Evolutionary conservation across 768 basidiomycete species (phyloP).

Genomic region (Podaxis sp.): DNA sequence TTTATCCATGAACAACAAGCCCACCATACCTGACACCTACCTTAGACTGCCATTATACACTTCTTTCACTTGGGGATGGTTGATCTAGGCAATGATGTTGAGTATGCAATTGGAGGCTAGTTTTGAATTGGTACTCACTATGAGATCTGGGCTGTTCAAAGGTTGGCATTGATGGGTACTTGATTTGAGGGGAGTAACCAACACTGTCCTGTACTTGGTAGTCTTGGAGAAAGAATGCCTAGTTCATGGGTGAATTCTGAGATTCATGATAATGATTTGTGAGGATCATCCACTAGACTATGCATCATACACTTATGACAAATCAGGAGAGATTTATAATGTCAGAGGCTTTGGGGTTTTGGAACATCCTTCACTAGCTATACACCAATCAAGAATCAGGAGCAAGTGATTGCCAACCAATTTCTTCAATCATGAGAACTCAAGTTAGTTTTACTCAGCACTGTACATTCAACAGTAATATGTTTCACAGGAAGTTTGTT

Average conservation of each 20-base stretch:
- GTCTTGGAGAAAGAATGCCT: not conserved
- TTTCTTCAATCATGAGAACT: not conserved
- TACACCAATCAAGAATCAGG: not conserved
- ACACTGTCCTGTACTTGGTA: not conserved
- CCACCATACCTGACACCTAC: no score
- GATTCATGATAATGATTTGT: not conserved
- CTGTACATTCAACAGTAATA: no score
- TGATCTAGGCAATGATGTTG: no score
- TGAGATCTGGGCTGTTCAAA: slow-evolving; percentile 4
- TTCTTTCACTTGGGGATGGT: no score
- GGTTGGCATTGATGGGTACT: slow-evolving; percentile 13
- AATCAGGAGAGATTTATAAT: not conserved
- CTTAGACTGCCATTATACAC: no score
- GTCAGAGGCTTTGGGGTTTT: not conserved
- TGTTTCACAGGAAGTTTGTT: no score
- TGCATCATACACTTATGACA: not conserved
- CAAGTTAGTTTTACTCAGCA: not conserved
- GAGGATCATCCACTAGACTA: not conserved
- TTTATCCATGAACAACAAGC: no score
- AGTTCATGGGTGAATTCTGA: not conserved
- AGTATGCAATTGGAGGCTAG: not conserved
- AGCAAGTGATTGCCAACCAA: not conserved
- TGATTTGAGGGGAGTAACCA: not conserved
- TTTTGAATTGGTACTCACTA: slow-evolving; percentile 9
- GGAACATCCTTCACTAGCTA: not conserved